phyloP scores from a whole-genome alignment of 2,329 filamentous ascomycete genomes.

The Colletotrichum sp. region DNA sequence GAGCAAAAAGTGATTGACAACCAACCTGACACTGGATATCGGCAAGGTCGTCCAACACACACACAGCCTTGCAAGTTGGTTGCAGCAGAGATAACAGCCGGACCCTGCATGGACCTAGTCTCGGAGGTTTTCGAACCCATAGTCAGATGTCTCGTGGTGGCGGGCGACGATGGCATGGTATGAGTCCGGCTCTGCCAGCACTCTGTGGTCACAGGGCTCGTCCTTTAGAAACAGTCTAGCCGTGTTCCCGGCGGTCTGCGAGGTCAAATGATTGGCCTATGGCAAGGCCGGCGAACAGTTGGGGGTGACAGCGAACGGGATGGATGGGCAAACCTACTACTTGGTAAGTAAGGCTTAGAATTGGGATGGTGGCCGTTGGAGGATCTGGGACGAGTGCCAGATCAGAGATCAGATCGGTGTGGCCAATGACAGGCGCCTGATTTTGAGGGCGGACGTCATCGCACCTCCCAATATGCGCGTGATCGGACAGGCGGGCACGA shows the following conservation, averaged over 20 bases:
- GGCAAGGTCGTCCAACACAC: background rate
- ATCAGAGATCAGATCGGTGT: conserved; percentile 12
- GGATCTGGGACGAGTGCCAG: conserved; percentile 7
- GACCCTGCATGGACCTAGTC: conserved; percentile 1
- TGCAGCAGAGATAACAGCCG: background rate
- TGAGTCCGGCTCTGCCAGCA: background rate
- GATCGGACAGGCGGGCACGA: background rate
- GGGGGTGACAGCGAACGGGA: background rate
- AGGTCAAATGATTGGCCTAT: background rate
- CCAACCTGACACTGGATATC: background rate
- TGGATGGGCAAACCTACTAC: background rate
- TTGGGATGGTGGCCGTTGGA: background rate
- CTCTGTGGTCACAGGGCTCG: background rate
- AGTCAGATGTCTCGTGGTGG: background rate
- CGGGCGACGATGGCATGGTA: background rate
- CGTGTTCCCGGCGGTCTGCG: background rate
- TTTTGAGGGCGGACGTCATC: conserved; percentile 2
- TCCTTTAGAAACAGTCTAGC: background rate
- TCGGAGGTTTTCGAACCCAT: background rate
- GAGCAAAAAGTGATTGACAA: background rate
- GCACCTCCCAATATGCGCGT: background rate
- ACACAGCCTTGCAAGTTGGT: background rate
- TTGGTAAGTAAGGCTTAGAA: background rate
- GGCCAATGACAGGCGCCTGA: background rate
- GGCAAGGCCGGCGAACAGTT: background rate